A percentile compares a stretch with the other conserved stretches of the same genome.
These are phyloP conservation scores for Neospora caninum DNA, from an alignment of 169 alveolate genomes.

Conservation along the genomic window DNA sequence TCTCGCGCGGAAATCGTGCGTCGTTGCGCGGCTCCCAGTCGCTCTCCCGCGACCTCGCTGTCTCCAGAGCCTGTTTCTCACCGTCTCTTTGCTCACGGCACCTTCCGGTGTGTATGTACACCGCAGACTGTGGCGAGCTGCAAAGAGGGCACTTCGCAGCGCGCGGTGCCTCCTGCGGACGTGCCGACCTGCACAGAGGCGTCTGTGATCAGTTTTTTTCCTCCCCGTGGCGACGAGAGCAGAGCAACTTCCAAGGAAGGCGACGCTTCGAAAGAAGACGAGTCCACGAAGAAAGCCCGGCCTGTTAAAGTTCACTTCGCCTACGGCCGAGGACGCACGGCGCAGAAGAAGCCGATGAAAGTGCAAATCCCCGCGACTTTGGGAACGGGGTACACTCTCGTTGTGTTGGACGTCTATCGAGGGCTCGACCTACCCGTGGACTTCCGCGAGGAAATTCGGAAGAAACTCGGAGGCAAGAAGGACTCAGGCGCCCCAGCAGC, in stretches of 20 bases:
- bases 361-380: neutral
- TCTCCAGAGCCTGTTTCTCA: no score
- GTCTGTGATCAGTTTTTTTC: neutral
- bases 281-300: neutral
- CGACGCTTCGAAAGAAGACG: neutral
- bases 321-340: neutral
- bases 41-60: no score
- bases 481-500: neutral
- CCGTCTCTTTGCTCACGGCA: no score
- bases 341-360: neutral
- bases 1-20: no score
- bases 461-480: neutral
- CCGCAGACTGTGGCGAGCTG: no score
- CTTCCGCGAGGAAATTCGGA: neutral
- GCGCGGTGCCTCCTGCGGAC: neutral
- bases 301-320: neutral
- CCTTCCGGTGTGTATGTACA: no score
- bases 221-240: no score
- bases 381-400: neutral
- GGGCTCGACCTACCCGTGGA: neutral
- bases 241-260: no score
- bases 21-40: no score
- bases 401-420: neutral
- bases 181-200: neutral
- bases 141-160: neutral